Base-by-base conservation (phyloP, 108 stramenopile genomes). In the Conticribra weissflogii region DNA sequence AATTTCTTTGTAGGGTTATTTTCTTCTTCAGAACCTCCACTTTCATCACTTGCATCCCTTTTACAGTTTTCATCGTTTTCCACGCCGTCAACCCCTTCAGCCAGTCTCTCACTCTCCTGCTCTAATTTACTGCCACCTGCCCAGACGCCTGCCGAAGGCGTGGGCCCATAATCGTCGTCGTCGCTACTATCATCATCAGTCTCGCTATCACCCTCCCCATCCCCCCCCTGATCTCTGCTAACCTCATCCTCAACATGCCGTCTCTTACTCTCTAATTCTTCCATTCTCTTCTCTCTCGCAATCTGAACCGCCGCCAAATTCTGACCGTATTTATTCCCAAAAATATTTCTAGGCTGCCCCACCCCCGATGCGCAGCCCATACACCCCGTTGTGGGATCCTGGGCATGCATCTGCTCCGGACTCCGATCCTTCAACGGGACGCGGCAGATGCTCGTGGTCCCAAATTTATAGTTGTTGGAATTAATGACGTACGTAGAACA, bases 281-380 rank as follows among this genome's bases (percentile, higher is more conserved):
- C 91, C 74, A 73, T 75, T 32, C 85, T 71, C 61, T 76, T 65
- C 76, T 95, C 96, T 54, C 97, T 77, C 2, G 93, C 93, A 55
- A 98, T 82, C 85, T 99, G 99, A 2, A 99, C 94, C 27, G 94
- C 96, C 3, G 99, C 99, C 47, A 99, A 80, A 72, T 95, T 91
- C 86, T 99, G 98, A 3, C 99, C 99, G 71, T 99, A 99, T 70
- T 99, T 99, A 88, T 99, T 99, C 44, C 98, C 99, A 79, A 99
- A 99, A 54, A 99, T 98, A 86, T 99, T 99, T 34, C 83, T 61
- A n/a, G 87, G 88, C 27, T 88, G 91, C 12, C 86, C 95, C 27
- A 86, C 83, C 16, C 98, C 98, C 3, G 93, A 95, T 0, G 98
- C 97, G 81, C 99, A 99, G 2, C 99, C 99, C 17, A 88, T 66